Conservation (phyloP, 352 stramenopile species). For the Globisporangium middletonii region DNA sequence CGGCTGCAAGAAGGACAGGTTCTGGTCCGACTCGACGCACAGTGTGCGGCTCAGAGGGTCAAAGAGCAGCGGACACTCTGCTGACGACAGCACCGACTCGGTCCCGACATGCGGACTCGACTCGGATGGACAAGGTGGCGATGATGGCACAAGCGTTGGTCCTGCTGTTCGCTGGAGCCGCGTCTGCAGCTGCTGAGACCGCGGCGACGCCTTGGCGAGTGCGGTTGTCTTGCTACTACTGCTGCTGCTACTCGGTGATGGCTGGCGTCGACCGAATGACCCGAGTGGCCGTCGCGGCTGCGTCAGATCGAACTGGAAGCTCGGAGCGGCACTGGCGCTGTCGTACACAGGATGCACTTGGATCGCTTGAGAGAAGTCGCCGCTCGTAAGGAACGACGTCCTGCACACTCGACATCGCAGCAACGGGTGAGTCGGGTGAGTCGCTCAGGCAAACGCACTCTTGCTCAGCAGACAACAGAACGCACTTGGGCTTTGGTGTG, state of each 20-base stretch:
- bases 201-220: conserved; percentile 13
- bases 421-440: not conserved
- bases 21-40: conserved; percentile 66
- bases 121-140: not conserved
- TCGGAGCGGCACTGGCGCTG: conserved; percentile 13
- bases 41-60: conserved; percentile 59
- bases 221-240: not conserved
- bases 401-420: conserved; percentile 5
- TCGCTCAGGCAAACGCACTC: too few relatives aligned
- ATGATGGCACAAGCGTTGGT: not conserved
- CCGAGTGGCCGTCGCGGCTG: conserved; percentile 2
- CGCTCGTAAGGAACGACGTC: conserved; percentile 35
- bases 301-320: conserved; percentile 26
- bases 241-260: not conserved
- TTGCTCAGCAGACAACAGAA: too few relatives aligned
- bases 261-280: not conserved
- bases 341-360: conserved; percentile 33
- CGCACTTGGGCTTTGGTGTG: conserved; percentile 20
- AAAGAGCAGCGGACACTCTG: conserved; percentile 26
- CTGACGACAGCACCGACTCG: too few relatives aligned
- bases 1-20: conserved; percentile 40
- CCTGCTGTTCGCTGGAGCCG: not conserved
- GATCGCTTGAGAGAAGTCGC: conserved; percentile 29
- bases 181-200: conserved; percentile 21
- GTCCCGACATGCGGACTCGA: not conserved